phyloP scores from a whole-genome alignment of 441 rosid species.

The Rhodomyrtus psidioides region DNA sequence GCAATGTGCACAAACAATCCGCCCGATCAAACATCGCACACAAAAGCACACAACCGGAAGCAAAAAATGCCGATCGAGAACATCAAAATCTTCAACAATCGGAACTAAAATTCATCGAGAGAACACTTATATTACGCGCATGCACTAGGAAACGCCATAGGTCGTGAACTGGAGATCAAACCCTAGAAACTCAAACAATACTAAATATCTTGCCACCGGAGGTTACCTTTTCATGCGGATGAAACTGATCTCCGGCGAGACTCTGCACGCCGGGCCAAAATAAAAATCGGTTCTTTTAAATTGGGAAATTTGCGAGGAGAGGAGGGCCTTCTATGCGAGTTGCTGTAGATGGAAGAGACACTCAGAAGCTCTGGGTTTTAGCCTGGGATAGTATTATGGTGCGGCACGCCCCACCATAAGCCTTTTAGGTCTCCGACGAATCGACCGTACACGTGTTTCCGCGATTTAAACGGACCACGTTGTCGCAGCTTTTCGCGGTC shows the following conservation, averaged over 20 bases:
- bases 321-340: not conserved
- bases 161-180: not conserved
- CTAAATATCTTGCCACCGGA: not conserved
- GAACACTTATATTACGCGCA: not conserved
- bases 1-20: not conserved
- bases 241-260: not conserved
- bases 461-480: not conserved
- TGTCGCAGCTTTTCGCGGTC: not conserved
- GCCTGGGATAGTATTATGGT: not conserved
- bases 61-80: not conserved
- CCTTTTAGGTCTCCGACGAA: fast-evolving
- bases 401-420: not conserved
- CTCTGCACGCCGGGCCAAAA: not conserved
- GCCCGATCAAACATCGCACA: not conserved
- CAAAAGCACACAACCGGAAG: not conserved
- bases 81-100: not conserved
- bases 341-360: not conserved
- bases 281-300: not conserved
- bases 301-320: not conserved
- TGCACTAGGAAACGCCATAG: not conserved
- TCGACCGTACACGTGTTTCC: not conserved
- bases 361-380: not conserved
- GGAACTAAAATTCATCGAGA: not conserved
- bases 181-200: not conserved
- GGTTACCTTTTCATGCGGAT: not conserved